Evolutionary conservation across 179 eudicot species (phyloP), one percentile per base, ranked within the genome.

Genomic region (Carnegiea gigantea): DNA sequence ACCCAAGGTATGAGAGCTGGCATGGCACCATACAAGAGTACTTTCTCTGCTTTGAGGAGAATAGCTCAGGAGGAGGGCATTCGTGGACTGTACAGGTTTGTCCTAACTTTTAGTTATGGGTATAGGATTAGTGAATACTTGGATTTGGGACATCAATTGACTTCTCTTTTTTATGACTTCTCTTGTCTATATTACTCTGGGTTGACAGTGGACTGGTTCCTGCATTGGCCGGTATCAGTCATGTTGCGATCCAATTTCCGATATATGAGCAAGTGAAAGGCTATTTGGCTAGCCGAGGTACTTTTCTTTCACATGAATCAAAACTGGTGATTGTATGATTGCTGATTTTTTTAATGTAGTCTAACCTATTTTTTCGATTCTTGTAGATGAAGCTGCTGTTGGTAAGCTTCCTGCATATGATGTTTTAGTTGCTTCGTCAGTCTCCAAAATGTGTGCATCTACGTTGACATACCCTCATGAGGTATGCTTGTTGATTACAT

Each of bases 381-480:
- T 85, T 74, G 28, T 80, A 95, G 99, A 81, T 65, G 89, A 92
- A 77, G 90, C 92, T 44, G 85, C 93, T 20, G 83, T 78, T 70
- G 91, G 90, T 82, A 92, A 90, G 86, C 90, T 92, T 51, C 83
- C 92, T 71, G 92, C 95, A 30, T 70, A 84, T 77, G 90, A 96
- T 81, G 96, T 96, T 86, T 97, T 98, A 73, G 82, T 96, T 77
- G 99, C 98, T 77, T 94, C 99, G 8, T 94, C 99, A 24, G 91
- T 96, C 87, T 94, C 99, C 79, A 96, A 96, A 89, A 90, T 96
- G 84, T 88, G 89, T 82, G 99, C 99, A 14, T 94, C 99, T 8
- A 86, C 98, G 67, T 84, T 96, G 90, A 94, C 99, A 38, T 96
- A 96, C 88, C 99, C 99, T 24, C 99, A 96, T 44, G 99, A 96